Base-by-base conservation (phyloP, 148 eudicot genomes). In the Fagopyrum homotropicum region DNA sequence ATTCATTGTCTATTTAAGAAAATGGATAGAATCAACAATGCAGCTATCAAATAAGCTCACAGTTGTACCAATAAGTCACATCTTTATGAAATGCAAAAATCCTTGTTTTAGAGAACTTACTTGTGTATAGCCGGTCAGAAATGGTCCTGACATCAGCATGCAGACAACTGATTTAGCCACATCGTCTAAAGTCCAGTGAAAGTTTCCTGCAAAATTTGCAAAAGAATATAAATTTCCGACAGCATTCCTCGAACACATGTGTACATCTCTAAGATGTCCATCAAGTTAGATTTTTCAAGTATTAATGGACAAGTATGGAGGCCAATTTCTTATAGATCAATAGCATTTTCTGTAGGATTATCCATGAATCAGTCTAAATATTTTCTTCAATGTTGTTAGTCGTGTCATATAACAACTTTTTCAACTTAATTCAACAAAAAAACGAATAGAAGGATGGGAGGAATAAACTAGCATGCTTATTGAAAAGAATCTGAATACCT, bases 81-180 rank as follows among this genome's bases (percentile, higher is more conserved):
- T 35, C 43, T 72, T 72, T 14, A 72, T 11, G 10, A 64, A 70
- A 69, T 60, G 46, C 50, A 64, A 70, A 57, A 46, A 47, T 50
- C 43, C 22, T 72, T 46, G 76, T 56, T 2, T 35, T 14, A 30
- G 61, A 66, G 77, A 29, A 72, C 73, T 63, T 74, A 92, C 98
- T 90, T 94, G 98, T 61, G 97, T 94, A 78, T 87, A 94, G 70
- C 98, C 98, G 51, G 98, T 94, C 66, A 94, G 84, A 81, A 83
- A 94, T 50, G 97, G 97, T 56, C 97, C 98, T 51, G 98, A 89
- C 98, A 92, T 94, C 54, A 92, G 73, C 96, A 94, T 94, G 80
- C 97, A 94, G 72, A 87, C 85, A 79, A 92, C 78, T 75, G 97
- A 89, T 86, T 94, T 94, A 55, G 97, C 92, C 76, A 92, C 97